Conservation (phyloP, 2,329 filamentous ascomycete species). For the Stachybotrys chartarum region DNA sequence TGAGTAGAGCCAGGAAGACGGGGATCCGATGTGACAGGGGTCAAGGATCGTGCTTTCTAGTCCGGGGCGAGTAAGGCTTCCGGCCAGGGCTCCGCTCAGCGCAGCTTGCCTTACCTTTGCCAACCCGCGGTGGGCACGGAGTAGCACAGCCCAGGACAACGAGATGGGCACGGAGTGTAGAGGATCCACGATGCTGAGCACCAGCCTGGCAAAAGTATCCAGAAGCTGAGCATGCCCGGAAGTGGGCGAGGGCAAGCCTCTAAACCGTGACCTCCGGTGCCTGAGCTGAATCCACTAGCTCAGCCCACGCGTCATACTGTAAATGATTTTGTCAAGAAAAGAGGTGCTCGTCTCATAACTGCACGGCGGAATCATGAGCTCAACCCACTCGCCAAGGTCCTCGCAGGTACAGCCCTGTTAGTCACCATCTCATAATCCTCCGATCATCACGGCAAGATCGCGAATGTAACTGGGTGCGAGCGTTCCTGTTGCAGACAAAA, state of each 20-base stretch:
- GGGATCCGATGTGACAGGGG: constrained; percentile 10
- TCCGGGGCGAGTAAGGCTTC: neutral
- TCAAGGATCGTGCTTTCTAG: constrained; percentile 6
- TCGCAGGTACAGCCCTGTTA: neutral
- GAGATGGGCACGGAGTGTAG: neutral
- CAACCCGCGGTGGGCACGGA: neutral
- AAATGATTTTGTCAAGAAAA: constrained; percentile 2
- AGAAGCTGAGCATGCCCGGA: neutral
- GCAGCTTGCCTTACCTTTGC: neutral
- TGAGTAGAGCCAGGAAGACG: constrained; percentile 12
- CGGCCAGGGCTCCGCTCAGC: neutral
- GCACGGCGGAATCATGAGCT: neutral
- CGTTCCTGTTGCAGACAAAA: neutral
- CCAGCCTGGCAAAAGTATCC: too few relatives aligned
- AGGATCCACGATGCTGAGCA: neutral
- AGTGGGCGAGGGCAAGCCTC: neutral
- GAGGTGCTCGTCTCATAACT: constrained; percentile 20
- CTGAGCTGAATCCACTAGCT: neutral
- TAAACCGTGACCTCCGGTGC: neutral
- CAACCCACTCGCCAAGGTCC: neutral
- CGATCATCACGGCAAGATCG: neutral
- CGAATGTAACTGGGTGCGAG: neutral
- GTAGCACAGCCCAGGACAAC: neutral
- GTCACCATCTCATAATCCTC: neutral
- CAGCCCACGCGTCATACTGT: neutral